Conservation (phyloP, 2,329 filamentous ascomycete genomes). For the Bisporella sp. region DNA sequence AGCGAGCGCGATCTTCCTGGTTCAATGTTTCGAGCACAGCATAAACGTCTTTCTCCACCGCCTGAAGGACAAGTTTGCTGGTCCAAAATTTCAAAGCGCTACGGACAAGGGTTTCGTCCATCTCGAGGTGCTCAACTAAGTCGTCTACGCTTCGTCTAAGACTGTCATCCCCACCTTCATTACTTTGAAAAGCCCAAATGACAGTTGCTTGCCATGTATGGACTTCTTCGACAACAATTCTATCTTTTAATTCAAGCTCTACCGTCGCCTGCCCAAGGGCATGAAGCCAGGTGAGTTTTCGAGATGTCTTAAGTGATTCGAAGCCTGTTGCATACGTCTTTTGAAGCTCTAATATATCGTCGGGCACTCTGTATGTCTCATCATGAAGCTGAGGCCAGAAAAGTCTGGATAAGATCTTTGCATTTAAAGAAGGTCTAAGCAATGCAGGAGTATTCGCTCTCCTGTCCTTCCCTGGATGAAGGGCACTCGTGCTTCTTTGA, state of each 20-base stretch:
- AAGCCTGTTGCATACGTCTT: slow-evolving; percentile 68
- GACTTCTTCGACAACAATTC: slow-evolving; percentile 64
- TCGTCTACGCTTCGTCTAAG: slow-evolving; percentile 41
- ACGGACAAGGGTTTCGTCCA: slow-evolving; percentile 66
- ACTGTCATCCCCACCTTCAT: slow-evolving; percentile 18
- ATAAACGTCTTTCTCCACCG: slow-evolving; percentile 41
- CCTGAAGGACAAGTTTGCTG: slow-evolving; percentile 58
- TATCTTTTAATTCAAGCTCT: slow-evolving; percentile 76
- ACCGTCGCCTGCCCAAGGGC: slow-evolving; percentile 74
- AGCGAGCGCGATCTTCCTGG: slow-evolving; percentile 28
- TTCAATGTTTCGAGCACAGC: slow-evolving; percentile 61
- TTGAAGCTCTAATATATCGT: slow-evolving; percentile 53
- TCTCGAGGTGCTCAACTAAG: slow-evolving; percentile 50
- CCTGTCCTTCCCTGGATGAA: not conserved
- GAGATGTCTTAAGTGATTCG: slow-evolving; percentile 70
- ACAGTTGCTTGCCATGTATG: slow-evolving; percentile 82
- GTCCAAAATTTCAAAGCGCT: slow-evolving; percentile 67
- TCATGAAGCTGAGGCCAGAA: slow-evolving; percentile 85
- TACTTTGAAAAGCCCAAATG: slow-evolving; percentile 69
- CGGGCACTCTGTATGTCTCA: slow-evolving; percentile 60
- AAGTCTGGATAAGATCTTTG: slow-evolving; percentile 82
- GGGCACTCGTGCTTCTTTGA: slow-evolving; percentile 4
- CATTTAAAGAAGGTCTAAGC: slow-evolving; percentile 46
- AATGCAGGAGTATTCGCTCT: slow-evolving; percentile 18
- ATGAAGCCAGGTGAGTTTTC: slow-evolving; percentile 85